phyloP scores from a whole-genome alignment of 441 rosid genomes.

The Eutrema salsugineum region DNA sequence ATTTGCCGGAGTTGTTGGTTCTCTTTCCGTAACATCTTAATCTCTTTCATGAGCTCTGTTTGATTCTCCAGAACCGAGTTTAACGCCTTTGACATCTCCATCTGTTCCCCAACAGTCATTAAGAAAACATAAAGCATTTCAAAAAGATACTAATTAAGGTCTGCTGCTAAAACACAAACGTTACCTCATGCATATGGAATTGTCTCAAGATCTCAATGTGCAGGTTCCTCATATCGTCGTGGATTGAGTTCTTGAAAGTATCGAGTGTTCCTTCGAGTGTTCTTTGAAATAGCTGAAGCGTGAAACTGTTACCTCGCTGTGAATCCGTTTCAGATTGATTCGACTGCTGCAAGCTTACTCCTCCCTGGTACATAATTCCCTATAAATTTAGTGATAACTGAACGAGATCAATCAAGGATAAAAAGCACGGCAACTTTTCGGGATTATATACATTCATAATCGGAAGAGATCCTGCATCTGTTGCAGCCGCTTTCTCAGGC shows the following conservation, averaged over 20 bases:
- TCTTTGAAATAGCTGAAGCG: constrained; percentile 80
- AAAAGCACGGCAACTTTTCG: background rate
- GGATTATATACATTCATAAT: constrained; percentile 46
- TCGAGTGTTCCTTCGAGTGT: constrained; percentile 77
- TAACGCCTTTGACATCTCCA: constrained; percentile 54
- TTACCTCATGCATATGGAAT: constrained; percentile 85
- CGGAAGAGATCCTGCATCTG: constrained; percentile 43
- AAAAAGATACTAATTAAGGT: background rate
- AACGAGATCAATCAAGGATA: background rate
- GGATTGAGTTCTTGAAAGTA: constrained; percentile 78
- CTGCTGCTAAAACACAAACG: background rate
- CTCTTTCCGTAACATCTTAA: constrained; percentile 66
- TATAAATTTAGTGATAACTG: background rate
- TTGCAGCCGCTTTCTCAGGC: constrained; percentile 42
- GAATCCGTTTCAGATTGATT: constrained; percentile 44
- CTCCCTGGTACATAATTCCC: constrained; percentile 53
- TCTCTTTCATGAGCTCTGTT: constrained; percentile 72
- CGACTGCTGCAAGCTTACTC: constrained; percentile 33
- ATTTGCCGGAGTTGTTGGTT: constrained; percentile 70
- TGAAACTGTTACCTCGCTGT: constrained; percentile 65
- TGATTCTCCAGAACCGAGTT: constrained; percentile 68
- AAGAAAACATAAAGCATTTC: background rate
- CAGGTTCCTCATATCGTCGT: constrained; percentile 84
- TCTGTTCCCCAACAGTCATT: constrained; percentile 32
- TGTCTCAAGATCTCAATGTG: constrained; percentile 83